Evolutionary conservation across 805 yeast genomes (phyloP).

Genomic region (Yarrowia sp.): DNA sequence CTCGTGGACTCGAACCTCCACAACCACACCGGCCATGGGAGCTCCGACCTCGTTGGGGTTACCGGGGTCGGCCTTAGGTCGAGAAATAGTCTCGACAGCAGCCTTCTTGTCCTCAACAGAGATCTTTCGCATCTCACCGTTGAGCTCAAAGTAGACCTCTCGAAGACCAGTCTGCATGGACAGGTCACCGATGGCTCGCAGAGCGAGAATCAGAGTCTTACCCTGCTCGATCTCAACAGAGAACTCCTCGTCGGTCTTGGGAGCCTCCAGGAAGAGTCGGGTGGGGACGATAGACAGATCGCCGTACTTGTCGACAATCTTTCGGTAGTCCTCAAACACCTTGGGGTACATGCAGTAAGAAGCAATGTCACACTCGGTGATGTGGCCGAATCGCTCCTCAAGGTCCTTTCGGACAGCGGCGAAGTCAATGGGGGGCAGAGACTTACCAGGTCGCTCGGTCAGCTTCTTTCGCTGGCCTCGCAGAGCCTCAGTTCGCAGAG

Average conservation of each 20-base stretch:
- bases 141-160: slow-evolving; percentile 96
- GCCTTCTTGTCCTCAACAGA: slow-evolving; percentile 87
- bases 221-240: slow-evolving; percentile 92
- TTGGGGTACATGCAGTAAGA: slow-evolving; percentile 98
- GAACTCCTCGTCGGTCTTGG: slow-evolving; percentile 86
- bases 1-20: slow-evolving; percentile 88
- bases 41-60: slow-evolving; percentile 95
- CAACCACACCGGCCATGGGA: slow-evolving; percentile 99
- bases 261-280: slow-evolving; percentile 84
- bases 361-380: slow-evolving; percentile 89
- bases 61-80: slow-evolving; percentile 88
- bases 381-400: slow-evolving; percentile 74
- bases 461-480: slow-evolving; percentile 92
- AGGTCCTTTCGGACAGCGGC: slow-evolving; percentile 74
- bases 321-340: slow-evolving; percentile 88
- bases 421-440: slow-evolving; percentile 83
- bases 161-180: slow-evolving; percentile 84
- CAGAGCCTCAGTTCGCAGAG: slow-evolving; percentile 88
- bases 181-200: slow-evolving; percentile 91
- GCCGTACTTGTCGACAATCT: slow-evolving; percentile 77
- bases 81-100: slow-evolving; percentile 80
- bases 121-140: slow-evolving; percentile 98
- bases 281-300: slow-evolving; percentile 96
- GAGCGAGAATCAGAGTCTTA: slow-evolving; percentile 87
- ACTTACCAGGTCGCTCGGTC: slow-evolving; percentile 89